Percentiles rank a stretch among this genome's conserved stretches.
phyloP scores from a whole-genome alignment of 495 filamentous ascomycete species.

The Trichoderma reesei region DNA sequence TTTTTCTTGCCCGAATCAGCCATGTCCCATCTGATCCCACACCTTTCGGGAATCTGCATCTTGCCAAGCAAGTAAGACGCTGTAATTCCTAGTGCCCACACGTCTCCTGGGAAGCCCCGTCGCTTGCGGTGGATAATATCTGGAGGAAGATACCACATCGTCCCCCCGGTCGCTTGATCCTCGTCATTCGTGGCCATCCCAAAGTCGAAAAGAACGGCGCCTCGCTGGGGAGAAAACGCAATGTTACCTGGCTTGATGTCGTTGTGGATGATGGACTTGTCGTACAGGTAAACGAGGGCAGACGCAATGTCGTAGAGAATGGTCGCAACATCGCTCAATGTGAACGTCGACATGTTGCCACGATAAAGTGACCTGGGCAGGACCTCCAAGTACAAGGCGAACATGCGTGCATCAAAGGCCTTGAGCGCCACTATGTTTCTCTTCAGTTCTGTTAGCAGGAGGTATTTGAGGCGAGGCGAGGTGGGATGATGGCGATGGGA shows the following conservation, averaged over 20 bases:
- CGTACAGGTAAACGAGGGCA: background rate
- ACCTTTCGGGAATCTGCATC: background rate
- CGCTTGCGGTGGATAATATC: background rate
- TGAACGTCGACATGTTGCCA: background rate
- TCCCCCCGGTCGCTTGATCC: background rate
- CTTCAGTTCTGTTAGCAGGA: background rate
- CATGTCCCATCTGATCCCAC: background rate
- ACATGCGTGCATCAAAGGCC: background rate
- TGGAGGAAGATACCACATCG: slow-evolving; percentile 2
- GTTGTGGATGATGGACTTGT: background rate
- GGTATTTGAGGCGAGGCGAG: background rate
- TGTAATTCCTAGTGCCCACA: slow-evolving; percentile 11
- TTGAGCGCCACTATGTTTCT: background rate
- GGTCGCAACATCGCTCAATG: background rate
- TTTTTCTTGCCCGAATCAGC: background rate
- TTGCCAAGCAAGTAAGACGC: slow-evolving; percentile 5
- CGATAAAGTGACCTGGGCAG: background rate
- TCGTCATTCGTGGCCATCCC: background rate
- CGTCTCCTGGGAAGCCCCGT: background rate
- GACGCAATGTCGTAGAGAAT: background rate
- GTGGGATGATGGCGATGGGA: background rate
- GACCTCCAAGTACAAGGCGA: background rate
- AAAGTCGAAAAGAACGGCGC: background rate
- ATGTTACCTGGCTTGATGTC: background rate
- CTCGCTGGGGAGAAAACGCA: background rate